Evolutionary conservation across 2,329 filamentous ascomycete genomes (phyloP).

Genomic region (Trichoderma koningii): DNA sequence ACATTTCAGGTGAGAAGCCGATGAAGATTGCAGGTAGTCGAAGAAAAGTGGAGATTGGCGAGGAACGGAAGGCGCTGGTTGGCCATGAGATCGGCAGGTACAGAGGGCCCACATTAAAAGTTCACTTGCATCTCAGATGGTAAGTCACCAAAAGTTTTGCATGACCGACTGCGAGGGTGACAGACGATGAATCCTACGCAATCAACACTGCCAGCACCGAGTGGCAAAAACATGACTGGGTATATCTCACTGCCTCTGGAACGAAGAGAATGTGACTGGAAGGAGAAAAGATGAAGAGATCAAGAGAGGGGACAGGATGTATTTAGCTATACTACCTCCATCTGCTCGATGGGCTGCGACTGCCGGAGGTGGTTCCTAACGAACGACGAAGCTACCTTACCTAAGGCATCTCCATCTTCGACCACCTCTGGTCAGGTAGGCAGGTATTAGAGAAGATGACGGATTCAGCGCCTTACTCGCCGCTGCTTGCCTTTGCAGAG

Average conservation of each 20-base stretch:
- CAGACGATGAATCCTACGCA: neutral
- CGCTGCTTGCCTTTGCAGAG: too few species aligned
- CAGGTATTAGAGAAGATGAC: neutral
- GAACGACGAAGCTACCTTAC: neutral
- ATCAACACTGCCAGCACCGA: neutral
- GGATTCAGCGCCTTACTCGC: too few species aligned
- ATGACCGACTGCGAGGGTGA: neutral
- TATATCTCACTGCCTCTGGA: too few species aligned
- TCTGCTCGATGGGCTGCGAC: neutral
- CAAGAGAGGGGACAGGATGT: neutral
- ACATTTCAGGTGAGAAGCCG: constrained; percentile 9
- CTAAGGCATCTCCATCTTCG: neutral
- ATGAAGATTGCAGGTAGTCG: constrained; percentile 12
- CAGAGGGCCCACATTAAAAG: constrained; percentile 12
- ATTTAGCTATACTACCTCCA: too few species aligned
- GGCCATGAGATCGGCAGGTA: constrained; percentile 8
- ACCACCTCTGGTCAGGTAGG: neutral
- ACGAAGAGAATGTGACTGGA: neutral
- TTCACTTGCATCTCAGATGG: constrained; percentile 23
- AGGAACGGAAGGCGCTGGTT: constrained; percentile 20
- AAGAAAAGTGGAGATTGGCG: constrained; percentile 5
- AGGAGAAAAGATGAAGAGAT: neutral
- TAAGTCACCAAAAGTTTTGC: constrained; percentile 6
- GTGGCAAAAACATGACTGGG: neutral
- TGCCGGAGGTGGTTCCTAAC: neutral